A percentile compares a stretch with the other conserved stretches of the same genome.
Evolutionary conservation across 1,284 basidiomycete genomes (phyloP).

Genomic region (Tranzscheliella williamsii): DNA sequence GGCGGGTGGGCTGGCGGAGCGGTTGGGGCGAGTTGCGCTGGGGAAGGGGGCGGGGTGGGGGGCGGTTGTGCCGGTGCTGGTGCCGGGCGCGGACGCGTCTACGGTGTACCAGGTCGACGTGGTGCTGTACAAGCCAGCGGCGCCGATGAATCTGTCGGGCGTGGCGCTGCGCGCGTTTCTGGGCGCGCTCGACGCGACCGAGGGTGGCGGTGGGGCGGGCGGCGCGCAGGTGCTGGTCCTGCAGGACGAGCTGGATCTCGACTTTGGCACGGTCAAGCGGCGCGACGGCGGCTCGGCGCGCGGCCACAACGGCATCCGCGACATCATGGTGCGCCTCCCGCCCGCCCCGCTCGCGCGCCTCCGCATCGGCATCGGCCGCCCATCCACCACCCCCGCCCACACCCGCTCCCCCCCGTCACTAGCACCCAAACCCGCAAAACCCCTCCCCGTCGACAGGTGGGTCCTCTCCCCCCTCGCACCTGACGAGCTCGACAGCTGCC

Average conservation of each 20-base stretch:
- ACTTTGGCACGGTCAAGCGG: conserved; percentile 7
- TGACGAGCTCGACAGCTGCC: conserved; percentile 15
- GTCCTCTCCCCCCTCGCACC: conserved; percentile 8
- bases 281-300: conserved; percentile 10
- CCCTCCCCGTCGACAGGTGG: conserved; percentile 12
- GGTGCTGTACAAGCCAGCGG: conserved; percentile 17
- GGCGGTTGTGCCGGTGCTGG: conserved; percentile 1
- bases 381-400: not conserved
- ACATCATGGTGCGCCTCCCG: conserved; percentile 9
- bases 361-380: conserved; percentile 20
- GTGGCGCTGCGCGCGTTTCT: conserved; percentile 6
- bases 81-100: not conserved
- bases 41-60: conserved; percentile 7
- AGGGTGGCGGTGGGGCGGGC: not conserved
- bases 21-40: not conserved
- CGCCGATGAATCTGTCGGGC: conserved; percentile 32
- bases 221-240: conserved; percentile 11
- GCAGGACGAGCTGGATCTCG: conserved; percentile 27
- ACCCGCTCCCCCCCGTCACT: conserved; percentile 4
- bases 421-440: not conserved
- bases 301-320: conserved; percentile 27
- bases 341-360: conserved; percentile 6
- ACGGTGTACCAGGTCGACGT: conserved; percentile 7
- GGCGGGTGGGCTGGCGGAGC: too few species aligned
- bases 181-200: not conserved